Base-by-base conservation (phyloP, 495 filamentous ascomycete genomes). In the Podospora didyma region DNA sequence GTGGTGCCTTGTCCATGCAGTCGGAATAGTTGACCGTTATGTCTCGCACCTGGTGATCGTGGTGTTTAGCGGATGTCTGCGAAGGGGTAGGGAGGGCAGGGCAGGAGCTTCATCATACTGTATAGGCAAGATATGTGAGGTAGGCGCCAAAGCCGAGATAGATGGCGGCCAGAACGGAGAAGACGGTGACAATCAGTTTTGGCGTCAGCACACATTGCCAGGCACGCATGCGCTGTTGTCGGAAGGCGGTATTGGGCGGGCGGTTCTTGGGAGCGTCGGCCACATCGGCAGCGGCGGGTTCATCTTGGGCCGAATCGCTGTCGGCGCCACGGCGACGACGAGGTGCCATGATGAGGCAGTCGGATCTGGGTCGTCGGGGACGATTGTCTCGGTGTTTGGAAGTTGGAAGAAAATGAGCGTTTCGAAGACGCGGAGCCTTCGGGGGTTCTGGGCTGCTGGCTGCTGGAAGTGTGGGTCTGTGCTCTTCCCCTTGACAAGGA, bases 21-120 rank as follows among this genome's bases (percentile, higher is more conserved):
- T 88, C 70, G 2, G 92, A 89, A 68, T 98, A 98, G 69, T 98
- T 90, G 65, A 98, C 86, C 11, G 80, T 77, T 53, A 97, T 75
- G 72, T 96, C 93, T 79, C 97, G 86, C 35, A 97, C 90, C 91
- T 96, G 48, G 48, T 69, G 80, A 72, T 74, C 1, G 66, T 67
- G 22, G 14, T 44, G 21, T 47, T 64, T 45, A 71, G 64, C 41
- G 53, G 23, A 23, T 16, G 31, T 20, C 21, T 48, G 35, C 14
- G 31, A 41, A 31, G 23, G 22, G 6, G 10, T 16, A 10, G 49
- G 21, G 56, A 35, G 6, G n/a, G n/a, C n/a, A n/a, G n/a, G n/a
- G n/a, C n/a, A n/a, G n/a, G n/a, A n/a, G n/a, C n/a, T n/a, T n/a
- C n/a, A n/a, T n/a, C 20, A 26, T 63, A 71, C 69, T 16, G 69